Evolutionary conservation across 768 basidiomycete genomes (phyloP), one percentile per base, ranked within the genome.

Genomic region (Chalciporus pseudorubinellus): DNA sequence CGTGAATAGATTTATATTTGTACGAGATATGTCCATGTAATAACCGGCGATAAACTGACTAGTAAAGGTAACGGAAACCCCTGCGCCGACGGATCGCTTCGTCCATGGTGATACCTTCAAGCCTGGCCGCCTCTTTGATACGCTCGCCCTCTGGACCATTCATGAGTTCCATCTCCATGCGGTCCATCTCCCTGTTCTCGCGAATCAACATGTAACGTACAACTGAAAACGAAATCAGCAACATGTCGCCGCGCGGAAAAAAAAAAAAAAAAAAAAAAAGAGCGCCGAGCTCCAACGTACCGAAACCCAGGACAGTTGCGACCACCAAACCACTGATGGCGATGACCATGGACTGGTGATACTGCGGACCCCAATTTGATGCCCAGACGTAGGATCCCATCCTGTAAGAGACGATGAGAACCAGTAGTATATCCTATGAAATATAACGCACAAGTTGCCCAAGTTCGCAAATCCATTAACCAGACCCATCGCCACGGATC

Each of bases 301-400:
- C 56, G 7, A 74, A 39, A 13, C 70, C 62, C 16, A 77, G 63
- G 1, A 62, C 40, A 6, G 65, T 61, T 33, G 67, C 57, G n/a
- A 75, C 51, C 3, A 56, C 59, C 13, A 78, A 58, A 13, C 68
- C 58, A 13, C 63, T 66, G 20, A 76, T 55, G 6, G 69, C 70
- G 44, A 86, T 81, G 36, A 72, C 70, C 81, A 85, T 82, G 0
- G 82, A 82, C 39, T 72, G 82, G 44, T 83, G 83, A 58, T 85
- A 86, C 52, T 74, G 58, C 1, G 84, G 84, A 10, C 81, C 73
- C 83, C 84, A 86, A 18, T 64, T 61, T 3, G 77, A 59, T 57
- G 79, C 79, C 84, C 84, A 86, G 0, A 77, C 74, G 57, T 78
- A 85, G 0, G 82, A 83, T 3, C 81, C 79, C 58, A 82, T 80